phyloP scores from a whole-genome alignment of 192 early-diverging fungal species.

The Backusella sp. region DNA sequence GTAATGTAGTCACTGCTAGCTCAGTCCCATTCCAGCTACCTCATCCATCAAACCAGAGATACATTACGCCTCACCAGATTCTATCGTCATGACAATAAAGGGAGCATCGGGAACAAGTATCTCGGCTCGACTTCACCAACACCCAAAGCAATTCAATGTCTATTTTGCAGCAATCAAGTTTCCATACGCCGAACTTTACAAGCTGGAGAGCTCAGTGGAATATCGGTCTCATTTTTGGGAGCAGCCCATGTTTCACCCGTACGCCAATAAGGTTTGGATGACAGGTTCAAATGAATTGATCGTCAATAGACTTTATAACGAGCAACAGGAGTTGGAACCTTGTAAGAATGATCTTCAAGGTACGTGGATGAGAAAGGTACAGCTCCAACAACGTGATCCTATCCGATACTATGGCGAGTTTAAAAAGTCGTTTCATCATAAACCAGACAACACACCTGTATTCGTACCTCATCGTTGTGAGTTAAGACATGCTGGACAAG shows the following conservation, averaged over 20 bases:
- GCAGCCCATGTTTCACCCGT: constrained; percentile 12
- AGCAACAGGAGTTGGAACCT: not conserved
- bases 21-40: constrained; percentile 19
- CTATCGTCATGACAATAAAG: constrained; percentile 11
- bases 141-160: constrained; percentile 15
- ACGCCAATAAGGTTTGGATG: constrained; percentile 17
- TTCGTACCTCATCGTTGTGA: not conserved
- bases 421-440: not conserved
- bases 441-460: not conserved
- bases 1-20: not conserved
- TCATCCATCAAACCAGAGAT: not conserved
- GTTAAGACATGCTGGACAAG: not conserved
- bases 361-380: constrained; percentile 7
- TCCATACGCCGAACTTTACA: constrained; percentile 6
- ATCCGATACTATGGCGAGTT: not conserved
- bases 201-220: constrained; percentile 12
- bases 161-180: constrained; percentile 24
- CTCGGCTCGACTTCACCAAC: constrained; percentile 12
- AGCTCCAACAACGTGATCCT: not conserved
- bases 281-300: constrained; percentile 10
- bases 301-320: not conserved
- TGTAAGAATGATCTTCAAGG: not conserved
- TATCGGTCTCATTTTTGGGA: constrained; percentile 33
- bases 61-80: constrained; percentile 20
- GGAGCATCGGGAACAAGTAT: constrained; percentile 4